Evolutionary conservation across 441 rosid species (phyloP), one percentile per base, ranked within the genome.

Genomic region (Flueggea neowawraea): DNA sequence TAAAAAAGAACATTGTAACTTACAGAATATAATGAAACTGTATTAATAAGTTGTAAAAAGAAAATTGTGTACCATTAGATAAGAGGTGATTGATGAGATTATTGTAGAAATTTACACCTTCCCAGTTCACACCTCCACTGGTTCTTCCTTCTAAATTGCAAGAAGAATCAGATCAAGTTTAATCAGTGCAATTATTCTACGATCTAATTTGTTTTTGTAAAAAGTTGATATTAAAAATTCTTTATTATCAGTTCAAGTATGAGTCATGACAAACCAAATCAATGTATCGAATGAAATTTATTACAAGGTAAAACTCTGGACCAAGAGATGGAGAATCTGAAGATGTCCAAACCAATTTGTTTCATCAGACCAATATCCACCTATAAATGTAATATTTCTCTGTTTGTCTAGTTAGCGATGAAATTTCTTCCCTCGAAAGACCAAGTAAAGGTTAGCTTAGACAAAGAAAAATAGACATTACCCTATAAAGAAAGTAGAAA

Each of bases 1-100:
- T 48, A 48, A 14, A 12, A 16, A 47, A 4, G 7, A 4, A 47
- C n/a, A 47, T 47, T 10, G 5, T 4, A 10, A 47, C 12, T 6
- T 43, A 43, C 12, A 43, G 8, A 43, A 6, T 6, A 6, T 4
- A 11, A 43, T 43, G 45, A 43, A n/a, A 43, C 2, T 22, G 2
- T 22, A 22, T 22, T 1, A 22, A 22, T 22, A 0, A 22, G 28
- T 22, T 22, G 28, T 22, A 22, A 22, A 0, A 22, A 22, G 28
- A 22, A 22, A 22, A 22, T 22, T 22, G 28, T 22, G 28, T 55
- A 85, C 86, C 86, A 22, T 77, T 79, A 6, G 74, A 65, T n/a
- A 82, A 63, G 14, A 87, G 88, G 67, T 76, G 78, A 10, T 84
- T 69, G 56, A 90, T 87, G 57, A 90, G 70, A 52, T 33, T 9